A percentile compares a stretch with the other conserved stretches of the same genome.
These are phyloP conservation scores for Lepidium sativum DNA, from an alignment of 345 rosid genomes.

Conservation along the genomic window DNA sequence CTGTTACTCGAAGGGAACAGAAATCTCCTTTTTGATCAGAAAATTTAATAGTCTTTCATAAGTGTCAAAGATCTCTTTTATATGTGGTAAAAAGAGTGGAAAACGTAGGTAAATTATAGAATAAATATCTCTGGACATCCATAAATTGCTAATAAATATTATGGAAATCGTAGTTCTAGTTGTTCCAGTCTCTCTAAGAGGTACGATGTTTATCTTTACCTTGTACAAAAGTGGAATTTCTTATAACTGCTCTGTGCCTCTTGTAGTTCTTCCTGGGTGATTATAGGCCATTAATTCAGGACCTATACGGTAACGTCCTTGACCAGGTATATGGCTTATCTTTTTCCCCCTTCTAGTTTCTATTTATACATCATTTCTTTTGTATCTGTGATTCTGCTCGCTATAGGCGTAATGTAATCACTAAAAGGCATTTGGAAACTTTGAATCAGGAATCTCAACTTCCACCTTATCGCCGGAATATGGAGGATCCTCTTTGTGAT, in stretches of 20 bases:
- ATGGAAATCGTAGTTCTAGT: not conserved
- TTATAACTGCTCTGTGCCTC: conserved; percentile 1
- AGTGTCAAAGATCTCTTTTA: not conserved
- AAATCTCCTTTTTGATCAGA: not conserved
- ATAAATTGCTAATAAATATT: not conserved
- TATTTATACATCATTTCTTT: not conserved
- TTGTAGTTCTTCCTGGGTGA: conserved; percentile 95
- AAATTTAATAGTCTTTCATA: not conserved
- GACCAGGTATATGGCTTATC: conserved; percentile 62
- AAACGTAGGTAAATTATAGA: not conserved
- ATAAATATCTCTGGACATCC: not conserved
- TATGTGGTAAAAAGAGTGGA: not conserved
- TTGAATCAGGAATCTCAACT: conserved; percentile 90
- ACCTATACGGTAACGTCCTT: conserved; percentile 71
- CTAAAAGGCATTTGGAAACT: conserved; percentile 17
- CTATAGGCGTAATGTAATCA: not conserved
- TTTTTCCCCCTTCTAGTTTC: conserved; percentile 11
- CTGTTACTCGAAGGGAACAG: not conserved
- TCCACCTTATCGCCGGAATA: conserved; percentile 73
- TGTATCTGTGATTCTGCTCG: not conserved
- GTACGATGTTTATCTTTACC: not conserved
- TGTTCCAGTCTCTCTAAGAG: not conserved
- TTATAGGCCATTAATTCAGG: conserved; percentile 89
- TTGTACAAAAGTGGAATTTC: not conserved
- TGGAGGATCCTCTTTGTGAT: conserved; percentile 98